phyloP scores from a whole-genome alignment of 495 filamentous ascomycete genomes.

The Penicillium lagena region DNA sequence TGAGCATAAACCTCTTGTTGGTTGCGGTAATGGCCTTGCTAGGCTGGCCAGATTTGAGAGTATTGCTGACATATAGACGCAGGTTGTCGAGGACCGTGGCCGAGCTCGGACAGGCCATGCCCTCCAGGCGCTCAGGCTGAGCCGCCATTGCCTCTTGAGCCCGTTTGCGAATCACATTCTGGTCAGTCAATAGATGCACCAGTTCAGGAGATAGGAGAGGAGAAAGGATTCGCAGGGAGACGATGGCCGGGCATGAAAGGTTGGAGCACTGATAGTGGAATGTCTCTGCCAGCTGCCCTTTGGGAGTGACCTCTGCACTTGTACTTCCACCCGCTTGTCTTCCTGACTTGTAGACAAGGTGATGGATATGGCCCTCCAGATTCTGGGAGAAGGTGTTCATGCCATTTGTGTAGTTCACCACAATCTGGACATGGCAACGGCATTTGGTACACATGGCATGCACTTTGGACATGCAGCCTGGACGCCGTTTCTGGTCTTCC shows the following conservation, averaged over 20 bases:
- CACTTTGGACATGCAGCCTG: slow-evolving; percentile 39
- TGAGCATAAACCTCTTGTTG: slow-evolving; percentile 67
- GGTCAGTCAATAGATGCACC: slow-evolving; percentile 51
- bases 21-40: slow-evolving; percentile 53
- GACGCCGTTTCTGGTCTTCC: slow-evolving; percentile 27
- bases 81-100: slow-evolving; percentile 50
- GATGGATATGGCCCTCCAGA: slow-evolving; percentile 34
- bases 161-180: slow-evolving; percentile 43
- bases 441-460: slow-evolving; percentile 51
- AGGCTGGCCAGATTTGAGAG: slow-evolving; percentile 37
- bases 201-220: slow-evolving; percentile 45
- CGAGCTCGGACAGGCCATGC: slow-evolving; percentile 37
- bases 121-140: slow-evolving; percentile 55
- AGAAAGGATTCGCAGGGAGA: slow-evolving; percentile 49
- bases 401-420: slow-evolving; percentile 33
- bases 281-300: slow-evolving; percentile 31
- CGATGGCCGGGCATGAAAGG: slow-evolving; percentile 43
- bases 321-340: slow-evolving; percentile 20
- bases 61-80: slow-evolving; percentile 56
- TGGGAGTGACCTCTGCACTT: slow-evolving; percentile 18
- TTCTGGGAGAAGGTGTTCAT: slow-evolving; percentile 10
- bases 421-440: slow-evolving; percentile 47
- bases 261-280: slow-evolving; percentile 57
- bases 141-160: slow-evolving; percentile 44
- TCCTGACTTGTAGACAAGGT: slow-evolving; percentile 36